phyloP scores from a whole-genome alignment of 352 stramenopile genomes.

The Pythium myriotylum region DNA sequence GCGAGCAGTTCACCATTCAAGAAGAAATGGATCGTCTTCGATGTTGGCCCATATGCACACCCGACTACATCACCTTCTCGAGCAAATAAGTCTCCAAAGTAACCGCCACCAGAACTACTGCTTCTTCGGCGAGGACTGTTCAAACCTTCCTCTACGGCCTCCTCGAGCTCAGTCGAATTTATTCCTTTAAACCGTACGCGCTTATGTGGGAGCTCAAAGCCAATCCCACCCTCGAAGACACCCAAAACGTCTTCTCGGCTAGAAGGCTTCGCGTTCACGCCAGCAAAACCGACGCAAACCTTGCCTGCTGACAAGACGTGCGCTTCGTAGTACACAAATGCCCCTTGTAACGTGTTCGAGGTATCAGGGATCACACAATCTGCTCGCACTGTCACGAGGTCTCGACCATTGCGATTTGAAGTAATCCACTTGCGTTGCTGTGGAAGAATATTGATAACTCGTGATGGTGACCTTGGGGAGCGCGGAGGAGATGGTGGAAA shows the following conservation, averaged over 20 bases:
- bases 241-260: constrained; percentile 38
- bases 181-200: constrained; percentile 35
- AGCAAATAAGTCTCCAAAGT: constrained; percentile 51
- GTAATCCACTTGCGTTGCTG: constrained; percentile 60
- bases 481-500: constrained; percentile 35
- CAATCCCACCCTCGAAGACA: constrained; percentile 41
- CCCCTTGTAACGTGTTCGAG: not conserved
- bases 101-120: constrained; percentile 22
- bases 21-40: constrained; percentile 51
- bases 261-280: constrained; percentile 2
- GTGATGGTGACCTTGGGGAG: constrained; percentile 31
- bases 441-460: constrained; percentile 31
- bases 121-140: constrained; percentile 39
- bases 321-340: constrained; percentile 53
- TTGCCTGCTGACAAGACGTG: constrained; percentile 52
- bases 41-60: constrained; percentile 39
- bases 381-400: constrained; percentile 43
- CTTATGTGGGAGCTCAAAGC: constrained; percentile 47
- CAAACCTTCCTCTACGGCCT: not conserved
- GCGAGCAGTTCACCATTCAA: constrained; percentile 57
- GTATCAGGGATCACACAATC: constrained; percentile 15
- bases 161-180: constrained; percentile 22
- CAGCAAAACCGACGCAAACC: constrained; percentile 51
- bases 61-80: constrained; percentile 59
- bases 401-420: constrained; percentile 48